Evolutionary conservation across 257 asterid genomes (phyloP).

Genomic region (Marsdenia floribunda): DNA sequence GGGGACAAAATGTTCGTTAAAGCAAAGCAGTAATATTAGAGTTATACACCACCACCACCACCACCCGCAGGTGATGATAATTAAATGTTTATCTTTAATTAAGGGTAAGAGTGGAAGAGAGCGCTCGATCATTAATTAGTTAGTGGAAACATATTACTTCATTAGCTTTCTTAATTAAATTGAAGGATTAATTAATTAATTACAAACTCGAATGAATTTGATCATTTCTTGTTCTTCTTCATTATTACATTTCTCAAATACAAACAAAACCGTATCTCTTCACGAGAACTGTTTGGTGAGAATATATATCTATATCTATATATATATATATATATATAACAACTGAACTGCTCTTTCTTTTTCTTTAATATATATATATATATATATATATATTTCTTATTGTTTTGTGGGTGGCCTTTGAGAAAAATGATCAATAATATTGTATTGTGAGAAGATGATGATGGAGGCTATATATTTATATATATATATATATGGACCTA

Average conservation of each 20-base stretch:
- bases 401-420: background rate
- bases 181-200: slow-evolving; percentile 2
- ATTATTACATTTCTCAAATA: slow-evolving; percentile 4
- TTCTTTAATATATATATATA: slow-evolving; percentile 5
- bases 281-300: slow-evolving; percentile 6
- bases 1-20: slow-evolving; percentile 61
- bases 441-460: no score
- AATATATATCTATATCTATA: no score
- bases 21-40: slow-evolving; percentile 34
- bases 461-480: no score
- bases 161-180: slow-evolving; percentile 34
- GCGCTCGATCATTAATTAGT: background rate
- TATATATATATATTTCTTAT: no score
- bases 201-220: no score
- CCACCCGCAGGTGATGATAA: slow-evolving; percentile 27
- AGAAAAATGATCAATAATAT: background rate
- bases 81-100: slow-evolving; percentile 1
- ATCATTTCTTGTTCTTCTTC: background rate
- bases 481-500: no score
- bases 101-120: slow-evolving; percentile 33
- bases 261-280: slow-evolving; percentile 15
- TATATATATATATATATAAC: background rate
- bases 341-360: background rate
- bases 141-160: slow-evolving; percentile 43
- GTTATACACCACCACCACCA: background rate